Conservation (phyloP, 1,284 basidiomycete genomes). For the Ceratobasidium papillatum region DNA sequence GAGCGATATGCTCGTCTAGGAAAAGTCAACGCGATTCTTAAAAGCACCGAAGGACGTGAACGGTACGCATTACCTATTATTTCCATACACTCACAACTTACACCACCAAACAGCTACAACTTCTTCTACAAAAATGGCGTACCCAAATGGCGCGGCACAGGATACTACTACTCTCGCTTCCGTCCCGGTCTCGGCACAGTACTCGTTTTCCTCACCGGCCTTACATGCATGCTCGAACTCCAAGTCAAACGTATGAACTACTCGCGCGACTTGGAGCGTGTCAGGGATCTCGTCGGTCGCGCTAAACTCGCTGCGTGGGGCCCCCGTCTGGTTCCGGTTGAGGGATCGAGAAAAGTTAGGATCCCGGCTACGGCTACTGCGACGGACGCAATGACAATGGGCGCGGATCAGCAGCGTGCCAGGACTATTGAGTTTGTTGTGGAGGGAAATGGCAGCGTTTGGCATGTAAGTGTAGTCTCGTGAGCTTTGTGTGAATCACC, state of each 20-base stretch:
- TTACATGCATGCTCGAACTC: slow-evolving; percentile 82
- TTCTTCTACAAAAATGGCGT: slow-evolving; percentile 94
- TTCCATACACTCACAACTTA: neutral
- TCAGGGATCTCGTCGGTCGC: slow-evolving; percentile 69
- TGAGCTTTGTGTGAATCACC: neutral
- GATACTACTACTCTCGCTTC: slow-evolving; percentile 93
- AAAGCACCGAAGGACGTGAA: slow-evolving; percentile 77
- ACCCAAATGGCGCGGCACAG: slow-evolving; percentile 84
- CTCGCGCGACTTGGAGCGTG: slow-evolving; percentile 71
- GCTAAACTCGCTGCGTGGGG: slow-evolving; percentile 81
- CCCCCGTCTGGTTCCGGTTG: slow-evolving; percentile 65
- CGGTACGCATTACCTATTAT: slow-evolving; percentile 61
- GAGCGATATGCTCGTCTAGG: slow-evolving; percentile 89
- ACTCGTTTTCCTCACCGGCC: slow-evolving; percentile 72
- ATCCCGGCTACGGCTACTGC: slow-evolving; percentile 75
- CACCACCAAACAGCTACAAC: slow-evolving; percentile 67
- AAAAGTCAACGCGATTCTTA: slow-evolving; percentile 83
- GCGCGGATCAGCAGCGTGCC: neutral
- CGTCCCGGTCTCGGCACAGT: slow-evolving; percentile 87
- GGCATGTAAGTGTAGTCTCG: slow-evolving; percentile 63
- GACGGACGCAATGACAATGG: slow-evolving; percentile 53
- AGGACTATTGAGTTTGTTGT: slow-evolving; percentile 80
- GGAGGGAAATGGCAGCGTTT: slow-evolving; percentile 68
- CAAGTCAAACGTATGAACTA: slow-evolving; percentile 80
- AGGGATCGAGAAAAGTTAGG: slow-evolving; percentile 74